Evolutionary conservation across 257 asterid genomes (phyloP).

Genomic region (Pogostemon cablin): DNA sequence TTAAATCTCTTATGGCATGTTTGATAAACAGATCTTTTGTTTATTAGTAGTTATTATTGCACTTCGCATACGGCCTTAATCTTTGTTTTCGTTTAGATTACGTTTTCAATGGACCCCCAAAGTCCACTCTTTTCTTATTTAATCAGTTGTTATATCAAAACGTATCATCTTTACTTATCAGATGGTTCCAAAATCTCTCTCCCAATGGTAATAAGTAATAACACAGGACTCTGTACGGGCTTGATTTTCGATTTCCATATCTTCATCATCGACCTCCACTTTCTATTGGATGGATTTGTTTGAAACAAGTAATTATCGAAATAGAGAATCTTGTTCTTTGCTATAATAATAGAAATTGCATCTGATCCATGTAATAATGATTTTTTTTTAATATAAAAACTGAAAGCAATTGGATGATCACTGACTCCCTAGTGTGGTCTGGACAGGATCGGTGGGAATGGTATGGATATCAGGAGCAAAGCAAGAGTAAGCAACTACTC

Average conservation of each 20-base stretch:
- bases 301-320: too few species aligned
- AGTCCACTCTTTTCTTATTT: neutral
- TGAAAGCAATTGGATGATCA: neutral
- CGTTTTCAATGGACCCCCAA: neutral
- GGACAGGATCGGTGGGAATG: conserved; percentile 91
- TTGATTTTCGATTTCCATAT: neutral
- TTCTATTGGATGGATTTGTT: neutral
- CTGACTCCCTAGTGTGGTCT: neutral
- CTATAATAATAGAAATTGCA: neutral
- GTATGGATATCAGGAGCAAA: conserved; percentile 92
- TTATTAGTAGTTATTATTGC: neutral
- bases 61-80: neutral
- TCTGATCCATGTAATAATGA: too few species aligned
- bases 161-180: neutral
- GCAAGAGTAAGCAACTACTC: conserved; percentile 64
- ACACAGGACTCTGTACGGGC: neutral
- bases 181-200: neutral
- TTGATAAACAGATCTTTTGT: conserved; percentile 4
- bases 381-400: too few species aligned
- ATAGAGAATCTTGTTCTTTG: neutral
- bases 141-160: neutral
- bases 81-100: neutral
- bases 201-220: neutral
- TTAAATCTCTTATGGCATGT: neutral
- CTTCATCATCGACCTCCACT: neutral